phyloP scores from a whole-genome alignment of 306 rosid genomes.

The Rubus parviflorus region DNA sequence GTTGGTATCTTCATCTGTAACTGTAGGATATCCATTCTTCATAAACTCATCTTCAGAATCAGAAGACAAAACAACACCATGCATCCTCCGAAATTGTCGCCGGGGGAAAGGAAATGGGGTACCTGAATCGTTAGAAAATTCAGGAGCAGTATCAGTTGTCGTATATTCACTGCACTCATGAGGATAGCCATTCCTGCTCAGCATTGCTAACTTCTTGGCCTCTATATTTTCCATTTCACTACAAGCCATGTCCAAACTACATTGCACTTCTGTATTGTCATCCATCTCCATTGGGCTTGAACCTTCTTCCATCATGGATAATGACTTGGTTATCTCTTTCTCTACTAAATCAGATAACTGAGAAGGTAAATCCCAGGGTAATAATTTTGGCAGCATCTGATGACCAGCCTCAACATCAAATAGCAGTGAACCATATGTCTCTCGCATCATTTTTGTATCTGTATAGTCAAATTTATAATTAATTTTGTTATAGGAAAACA shows the following conservation, averaged over 20 bases:
- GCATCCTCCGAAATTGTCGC: conserved; percentile 45
- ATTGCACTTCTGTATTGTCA: conserved; percentile 35
- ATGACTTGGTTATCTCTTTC: conserved; percentile 52
- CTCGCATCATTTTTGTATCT: conserved; percentile 50
- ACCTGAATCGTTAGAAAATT: conserved; percentile 45
- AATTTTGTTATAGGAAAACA: background rate
- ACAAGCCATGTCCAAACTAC: conserved; percentile 27
- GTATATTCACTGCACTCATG: conserved; percentile 45
- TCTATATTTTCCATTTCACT: conserved; percentile 34
- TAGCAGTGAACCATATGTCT: conserved; percentile 48
- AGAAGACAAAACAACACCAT: conserved; percentile 54
- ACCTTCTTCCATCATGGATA: conserved; percentile 47
- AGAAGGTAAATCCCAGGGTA: conserved; percentile 86
- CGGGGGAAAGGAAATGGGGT: conserved; percentile 37
- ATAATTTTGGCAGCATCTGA: conserved; percentile 63
- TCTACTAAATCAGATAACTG: conserved; percentile 66
- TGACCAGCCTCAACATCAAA: conserved; percentile 80
- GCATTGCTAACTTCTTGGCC: conserved; percentile 56
- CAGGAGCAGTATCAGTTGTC: conserved; percentile 42
- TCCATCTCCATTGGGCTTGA: conserved; percentile 39
- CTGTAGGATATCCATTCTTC: conserved; percentile 22
- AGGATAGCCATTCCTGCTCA: conserved; percentile 57
- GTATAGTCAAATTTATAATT: conserved; percentile 26
- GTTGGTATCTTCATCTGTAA: conserved; percentile 28
- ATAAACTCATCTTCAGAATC: conserved; percentile 56